These are phyloP conservation scores for Triticum urartu DNA, from an alignment of 176 grass and related monocot species.

Conservation along the genomic window DNA sequence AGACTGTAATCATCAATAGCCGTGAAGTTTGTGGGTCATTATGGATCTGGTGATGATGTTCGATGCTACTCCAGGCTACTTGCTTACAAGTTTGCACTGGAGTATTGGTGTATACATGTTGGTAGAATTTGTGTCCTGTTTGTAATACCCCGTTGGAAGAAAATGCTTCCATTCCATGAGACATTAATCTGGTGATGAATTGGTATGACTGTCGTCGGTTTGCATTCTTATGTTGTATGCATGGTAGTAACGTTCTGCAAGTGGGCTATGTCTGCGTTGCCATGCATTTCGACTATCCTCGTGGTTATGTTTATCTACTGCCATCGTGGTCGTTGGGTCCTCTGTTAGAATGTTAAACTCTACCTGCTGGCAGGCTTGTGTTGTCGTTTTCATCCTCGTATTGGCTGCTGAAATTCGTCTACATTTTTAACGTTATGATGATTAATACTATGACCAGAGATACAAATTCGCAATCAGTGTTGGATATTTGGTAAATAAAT, in stretches of 20 bases:
- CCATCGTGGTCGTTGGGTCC: no score
- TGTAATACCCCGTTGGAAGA: background rate
- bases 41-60: background rate
- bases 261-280: background rate
- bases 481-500: no score
- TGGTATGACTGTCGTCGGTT: background rate
- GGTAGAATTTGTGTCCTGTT: background rate
- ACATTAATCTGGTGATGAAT: background rate
- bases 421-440: no score
- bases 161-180: background rate
- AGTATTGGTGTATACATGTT: background rate
- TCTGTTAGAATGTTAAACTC: no score
- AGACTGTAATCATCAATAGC: background rate
- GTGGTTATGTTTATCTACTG: no score
- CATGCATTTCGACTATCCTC: no score
- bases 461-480: no score
- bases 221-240: background rate
- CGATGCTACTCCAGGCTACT: background rate
- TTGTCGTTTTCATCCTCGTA: no score
- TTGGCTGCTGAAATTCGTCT: no score
- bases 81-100: background rate
- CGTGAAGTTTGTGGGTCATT: background rate
- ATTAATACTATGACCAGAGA: no score
- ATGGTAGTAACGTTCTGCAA: background rate
- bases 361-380: no score